Base-by-base conservation (phyloP, 192 early-diverging fungal species). In the Helicostylum pulchrum region DNA sequence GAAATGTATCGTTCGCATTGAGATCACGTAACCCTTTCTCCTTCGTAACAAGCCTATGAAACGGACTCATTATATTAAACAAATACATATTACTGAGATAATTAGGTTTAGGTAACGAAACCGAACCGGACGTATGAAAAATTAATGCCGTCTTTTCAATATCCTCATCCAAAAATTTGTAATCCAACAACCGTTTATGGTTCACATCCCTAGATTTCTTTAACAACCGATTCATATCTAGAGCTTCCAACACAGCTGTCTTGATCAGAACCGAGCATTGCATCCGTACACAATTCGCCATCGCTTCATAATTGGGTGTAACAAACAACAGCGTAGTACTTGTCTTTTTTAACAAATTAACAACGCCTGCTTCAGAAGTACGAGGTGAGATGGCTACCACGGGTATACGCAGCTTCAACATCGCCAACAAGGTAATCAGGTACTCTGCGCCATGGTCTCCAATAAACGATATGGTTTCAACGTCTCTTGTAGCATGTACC, bases 311-410 rank as follows among this genome's bases (percentile, higher is more conserved):
- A 4, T 56, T 56, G 0, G 54, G 32, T 4, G 26, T 65, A 10
- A 42, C n/a, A 1, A 65, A 20, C 43, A 65, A 34, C 0, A 65
- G 2, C 9, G 32, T 65, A 20, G 42, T 34, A 5, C 55, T n/a
- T 55, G 64, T 65, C 17, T 43, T 56, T 45, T 56, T 17, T 44
- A 65, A 12, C 3, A 65, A 39, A 32, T 60, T 50, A 2, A 60
- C 57, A 10, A 53, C 45, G n/a, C 47, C 65, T 60, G 56, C 4
- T 59, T 42, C 56, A 23, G 65, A 67, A 21, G 59, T 67, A n/a
- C 56, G 55, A 43, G 65, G 56, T 17, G 56, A 60, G 3, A 67
- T 21, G 4, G 57, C 7, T 20, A 67, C 30, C 21, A 53, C 8
- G 7, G 23, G 31, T 17, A 57, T 42, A 23, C 34, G 43, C 3